These are phyloP conservation scores for Cytospora piceae DNA, from an alignment of 2,329 filamentous ascomycete genomes.

Conservation along the genomic window DNA sequence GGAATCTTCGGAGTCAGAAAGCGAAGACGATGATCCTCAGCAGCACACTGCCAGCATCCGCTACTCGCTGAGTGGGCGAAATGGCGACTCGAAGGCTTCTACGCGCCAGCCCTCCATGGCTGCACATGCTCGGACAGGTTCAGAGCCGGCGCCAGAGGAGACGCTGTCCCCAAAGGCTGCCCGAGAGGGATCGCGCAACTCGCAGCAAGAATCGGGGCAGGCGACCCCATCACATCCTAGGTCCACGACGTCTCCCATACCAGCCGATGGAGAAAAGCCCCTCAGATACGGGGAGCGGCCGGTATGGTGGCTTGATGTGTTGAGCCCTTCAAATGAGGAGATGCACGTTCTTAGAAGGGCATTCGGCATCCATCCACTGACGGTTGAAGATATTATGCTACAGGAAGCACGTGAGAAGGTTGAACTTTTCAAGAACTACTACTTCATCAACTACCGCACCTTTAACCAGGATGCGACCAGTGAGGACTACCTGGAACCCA, in stretches of 20 bases:
- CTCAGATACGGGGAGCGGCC: constrained; percentile 75
- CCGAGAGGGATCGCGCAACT: constrained; percentile 34
- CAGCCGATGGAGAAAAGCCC: constrained; percentile 38
- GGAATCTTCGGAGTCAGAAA: constrained; percentile 70
- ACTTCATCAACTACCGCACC: constrained; percentile 97
- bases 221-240: constrained; percentile 53
- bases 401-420: constrained; percentile 98
- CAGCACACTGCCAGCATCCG: constrained; percentile 21
- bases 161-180: constrained; percentile 36
- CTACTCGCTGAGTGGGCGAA: constrained; percentile 33
- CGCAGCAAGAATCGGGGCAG: constrained; percentile 47
- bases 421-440: constrained; percentile 95
- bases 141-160: constrained; percentile 32
- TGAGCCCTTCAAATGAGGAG: constrained; percentile 88
- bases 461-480: constrained; percentile 94
- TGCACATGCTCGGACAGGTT: constrained; percentile 35
- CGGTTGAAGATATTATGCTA: constrained; percentile 94
- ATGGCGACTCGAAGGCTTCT: constrained; percentile 23
- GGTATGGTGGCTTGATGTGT: constrained; percentile 94
- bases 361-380: constrained; percentile 94
- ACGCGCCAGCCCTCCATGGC: constrained; percentile 34
- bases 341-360: constrained; percentile 93
- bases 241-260: constrained; percentile 40
- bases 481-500: constrained; percentile 88
- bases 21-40: constrained; percentile 59